Percentiles rank a stretch among this genome's conserved stretches.
Conservation (phyloP, 1,284 basidiomycete genomes). For the Schizophyllum amplum region DNA sequence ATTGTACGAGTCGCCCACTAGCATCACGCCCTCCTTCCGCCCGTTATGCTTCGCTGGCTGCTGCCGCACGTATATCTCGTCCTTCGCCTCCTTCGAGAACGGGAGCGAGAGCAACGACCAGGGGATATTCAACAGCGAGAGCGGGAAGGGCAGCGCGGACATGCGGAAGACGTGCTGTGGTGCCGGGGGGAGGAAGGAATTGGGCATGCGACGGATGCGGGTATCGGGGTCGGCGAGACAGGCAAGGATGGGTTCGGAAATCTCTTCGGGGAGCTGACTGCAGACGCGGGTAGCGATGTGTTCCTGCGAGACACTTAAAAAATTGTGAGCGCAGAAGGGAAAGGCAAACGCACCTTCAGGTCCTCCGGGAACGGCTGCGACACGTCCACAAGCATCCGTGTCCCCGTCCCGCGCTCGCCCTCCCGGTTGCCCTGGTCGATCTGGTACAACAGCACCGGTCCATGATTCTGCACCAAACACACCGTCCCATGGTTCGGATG, state of each 20-base stretch:
- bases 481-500: slow-evolving; percentile 87
- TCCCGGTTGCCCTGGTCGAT: slow-evolving; percentile 37
- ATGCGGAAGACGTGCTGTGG: slow-evolving; percentile 40
- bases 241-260: background rate
- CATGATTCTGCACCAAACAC: slow-evolving; percentile 61
- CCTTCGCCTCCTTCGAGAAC: background rate
- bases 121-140: background rate
- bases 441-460: slow-evolving; percentile 88
- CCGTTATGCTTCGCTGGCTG: background rate
- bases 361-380: slow-evolving; percentile 81
- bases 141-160: slow-evolving; percentile 34
- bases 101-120: background rate
- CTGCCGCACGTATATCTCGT: background rate
- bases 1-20: slow-evolving; percentile 96
- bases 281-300: slow-evolving; percentile 68
- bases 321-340: slow-evolving; percentile 1
- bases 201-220: slow-evolving; percentile 87
- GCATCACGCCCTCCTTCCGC: slow-evolving; percentile 65
- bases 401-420: slow-evolving; percentile 22
- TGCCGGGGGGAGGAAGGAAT: slow-evolving; percentile 85
- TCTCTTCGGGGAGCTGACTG: slow-evolving; percentile 62
- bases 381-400: slow-evolving; percentile 90
- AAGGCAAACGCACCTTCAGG: slow-evolving; percentile 49
- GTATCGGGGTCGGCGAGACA: slow-evolving; percentile 19
- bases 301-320: slow-evolving; percentile 30